These are phyloP conservation scores for Xylariaceae sp. DNA, from an alignment of 2,329 filamentous ascomycete species.

Conservation along the genomic window DNA sequence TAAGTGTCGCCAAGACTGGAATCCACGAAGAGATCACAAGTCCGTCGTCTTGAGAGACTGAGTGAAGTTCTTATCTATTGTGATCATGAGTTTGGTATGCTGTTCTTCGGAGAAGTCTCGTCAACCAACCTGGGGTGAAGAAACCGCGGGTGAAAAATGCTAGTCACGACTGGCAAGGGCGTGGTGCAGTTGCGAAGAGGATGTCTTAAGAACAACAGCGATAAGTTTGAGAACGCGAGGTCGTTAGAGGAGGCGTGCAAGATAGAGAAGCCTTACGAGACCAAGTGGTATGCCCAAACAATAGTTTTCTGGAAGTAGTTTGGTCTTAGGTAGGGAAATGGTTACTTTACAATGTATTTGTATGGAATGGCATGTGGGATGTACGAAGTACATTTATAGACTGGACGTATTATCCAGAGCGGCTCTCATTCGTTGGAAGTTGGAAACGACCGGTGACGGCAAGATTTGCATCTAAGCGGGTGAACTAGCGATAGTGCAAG, in stretches of 20 bases:
- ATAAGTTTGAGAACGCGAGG: background rate
- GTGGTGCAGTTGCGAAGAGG: no score
- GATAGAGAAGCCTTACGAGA: background rate
- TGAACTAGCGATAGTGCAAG: background rate
- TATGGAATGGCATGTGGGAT: background rate
- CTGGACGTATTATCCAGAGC: background rate
- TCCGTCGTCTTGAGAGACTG: background rate
- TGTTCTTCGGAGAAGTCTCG: slow-evolving; percentile 4
- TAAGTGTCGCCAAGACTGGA: slow-evolving; percentile 1
- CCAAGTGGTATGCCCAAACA: background rate
- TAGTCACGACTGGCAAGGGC: background rate
- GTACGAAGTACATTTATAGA: background rate
- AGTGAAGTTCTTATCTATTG: slow-evolving; percentile 9
- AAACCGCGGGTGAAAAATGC: background rate
- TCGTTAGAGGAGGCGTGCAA: background rate
- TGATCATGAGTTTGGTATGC: background rate
- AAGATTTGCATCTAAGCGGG: background rate
- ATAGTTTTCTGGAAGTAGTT: background rate
- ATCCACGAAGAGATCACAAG: background rate
- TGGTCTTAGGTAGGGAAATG: background rate
- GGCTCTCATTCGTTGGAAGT: background rate
- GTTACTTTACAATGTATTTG: background rate
- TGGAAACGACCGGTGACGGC: background rate
- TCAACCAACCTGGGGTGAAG: slow-evolving; percentile 1
- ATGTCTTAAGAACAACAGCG: background rate